Evolutionary conservation across 2,329 filamentous ascomycete genomes (phyloP), one percentile per base, ranked within the genome.

Genomic region (Amauroascus niger): DNA sequence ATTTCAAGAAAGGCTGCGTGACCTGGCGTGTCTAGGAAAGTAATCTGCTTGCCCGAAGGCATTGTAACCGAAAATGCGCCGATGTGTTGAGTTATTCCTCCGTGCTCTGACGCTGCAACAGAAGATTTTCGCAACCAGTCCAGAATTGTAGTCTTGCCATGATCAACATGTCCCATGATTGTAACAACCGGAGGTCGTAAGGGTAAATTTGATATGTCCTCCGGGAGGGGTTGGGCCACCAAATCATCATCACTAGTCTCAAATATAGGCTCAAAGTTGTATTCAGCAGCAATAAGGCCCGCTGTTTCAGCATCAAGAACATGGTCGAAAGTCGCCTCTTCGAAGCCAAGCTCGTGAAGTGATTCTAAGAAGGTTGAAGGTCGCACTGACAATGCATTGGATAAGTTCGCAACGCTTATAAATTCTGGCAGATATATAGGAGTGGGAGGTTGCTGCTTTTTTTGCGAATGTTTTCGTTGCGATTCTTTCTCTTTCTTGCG

Each of bases 151-250:
- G 93, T 98, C 74, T 98, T 98, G 52, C 93, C 93, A 68, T 98
- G 93, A 67, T 98, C 94, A 62, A 98, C 93, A 60, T 98, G 93
- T 1, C 93, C 93, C 94, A 98, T 98, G 64, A 98, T 98, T 0
- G 94, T 97, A 37, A 98, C 90, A 33, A 98, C 88, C 0, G 93
- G 94, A 6, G 93, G 91, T 14, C 94, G 81, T 32, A 75, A 70
- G 1, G 89, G 88, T 6, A 96, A 70, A 13, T 69, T 62, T 0
- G 85, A 81, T 47, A 75, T 78, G 67, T 91, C 87, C 62, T 83
- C 82, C 7, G 81, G 80, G 24, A 77, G 73, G 1, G 88, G 84
- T 9, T 83, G 80, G 22, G 86, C 78, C 57, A 78, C 79, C 37
- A 98, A 71, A 67, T 98, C 91, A 45, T 84, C 81, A 16, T 83